Evolutionary conservation across 2,329 filamentous ascomycete genomes (phyloP).

Genomic region (Aspergillus niger): DNA sequence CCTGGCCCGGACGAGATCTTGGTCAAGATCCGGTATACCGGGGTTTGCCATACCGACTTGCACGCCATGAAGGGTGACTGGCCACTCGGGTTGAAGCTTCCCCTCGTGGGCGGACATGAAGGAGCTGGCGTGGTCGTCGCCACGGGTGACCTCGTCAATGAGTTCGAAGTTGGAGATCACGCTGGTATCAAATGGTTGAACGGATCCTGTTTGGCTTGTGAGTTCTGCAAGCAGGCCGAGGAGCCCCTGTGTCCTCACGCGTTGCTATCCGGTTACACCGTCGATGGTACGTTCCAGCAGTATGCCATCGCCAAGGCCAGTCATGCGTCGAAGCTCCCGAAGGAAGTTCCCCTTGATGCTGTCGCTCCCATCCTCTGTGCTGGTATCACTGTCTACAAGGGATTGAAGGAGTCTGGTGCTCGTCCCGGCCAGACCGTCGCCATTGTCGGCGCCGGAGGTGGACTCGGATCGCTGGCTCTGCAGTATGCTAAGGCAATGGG

Average conservation of each 20-base stretch:
- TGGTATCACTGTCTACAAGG: conserved; percentile 87
- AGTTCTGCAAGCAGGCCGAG: conserved; percentile 77
- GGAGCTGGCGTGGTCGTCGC: conserved; percentile 83
- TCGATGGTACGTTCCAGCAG: conserved; percentile 91
- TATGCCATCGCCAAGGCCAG: conserved; percentile 85
- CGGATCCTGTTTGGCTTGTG: conserved; percentile 78
- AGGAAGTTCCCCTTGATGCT: conserved; percentile 74
- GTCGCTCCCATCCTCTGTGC: conserved; percentile 83
- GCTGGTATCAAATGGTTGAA: conserved; percentile 94
- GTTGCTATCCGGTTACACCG: conserved; percentile 82
- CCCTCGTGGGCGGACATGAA: conserved; percentile 79
- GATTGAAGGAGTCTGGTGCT: conserved; percentile 79
- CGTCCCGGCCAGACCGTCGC: conserved; percentile 75
- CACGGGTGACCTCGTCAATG: conserved; percentile 72
- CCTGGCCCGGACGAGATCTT: conserved; percentile 89
- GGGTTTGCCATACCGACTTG: conserved; percentile 87
- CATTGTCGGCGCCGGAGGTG: conserved; percentile 83
- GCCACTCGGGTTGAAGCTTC: conserved; percentile 79
- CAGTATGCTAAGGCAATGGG: conserved; percentile 95
- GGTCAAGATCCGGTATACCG: conserved; percentile 85
- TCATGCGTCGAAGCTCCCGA: conserved; percentile 81
- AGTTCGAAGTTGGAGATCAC: conserved; percentile 79
- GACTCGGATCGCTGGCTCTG: conserved; percentile 74
- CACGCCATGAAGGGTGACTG: conserved; percentile 86
- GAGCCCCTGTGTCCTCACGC: conserved; percentile 80